Evolutionary conservation across 768 basidiomycete species (phyloP).

Genomic region (Lactifluus rugatus): DNA sequence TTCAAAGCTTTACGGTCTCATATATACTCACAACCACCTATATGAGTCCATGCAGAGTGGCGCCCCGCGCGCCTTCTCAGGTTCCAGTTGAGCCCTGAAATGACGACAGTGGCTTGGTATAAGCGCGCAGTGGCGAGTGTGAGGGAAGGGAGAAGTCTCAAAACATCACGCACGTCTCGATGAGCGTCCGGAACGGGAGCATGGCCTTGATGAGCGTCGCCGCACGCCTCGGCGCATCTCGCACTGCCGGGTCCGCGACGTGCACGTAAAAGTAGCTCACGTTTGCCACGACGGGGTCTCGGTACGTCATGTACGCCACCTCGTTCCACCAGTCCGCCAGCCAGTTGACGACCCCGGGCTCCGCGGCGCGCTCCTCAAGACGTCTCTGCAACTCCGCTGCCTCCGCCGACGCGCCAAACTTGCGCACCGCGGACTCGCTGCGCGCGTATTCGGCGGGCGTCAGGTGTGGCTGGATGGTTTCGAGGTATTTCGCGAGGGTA

Average conservation of each 20-base stretch:
- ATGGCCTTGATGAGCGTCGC: constrained; percentile 79
- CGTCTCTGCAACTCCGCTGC: constrained; percentile 68
- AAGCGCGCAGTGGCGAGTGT: not conserved
- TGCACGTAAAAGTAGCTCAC: constrained; percentile 97
- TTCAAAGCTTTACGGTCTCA: not conserved
- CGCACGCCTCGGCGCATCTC: constrained; percentile 58
- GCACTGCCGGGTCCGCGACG: constrained; percentile 47
- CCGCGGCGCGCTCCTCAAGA: constrained; percentile 62
- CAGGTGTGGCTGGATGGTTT: constrained; percentile 70
- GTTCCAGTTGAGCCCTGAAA: constrained; percentile 64
- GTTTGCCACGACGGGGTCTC: constrained; percentile 84
- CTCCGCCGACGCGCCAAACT: constrained; percentile 62
- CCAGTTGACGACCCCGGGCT: constrained; percentile 62
- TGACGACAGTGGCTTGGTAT: not conserved
- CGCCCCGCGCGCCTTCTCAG: constrained; percentile 68
- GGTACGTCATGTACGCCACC: constrained; percentile 75
- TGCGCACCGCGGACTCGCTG: constrained; percentile 49
- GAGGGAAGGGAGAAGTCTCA: not conserved
- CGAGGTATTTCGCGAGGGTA: constrained; percentile 83
- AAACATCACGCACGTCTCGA: constrained; percentile 54
- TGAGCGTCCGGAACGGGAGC: constrained; percentile 73
- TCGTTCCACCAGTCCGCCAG: constrained; percentile 99
- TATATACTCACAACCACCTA: constrained; percentile 67
- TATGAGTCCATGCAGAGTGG: constrained; percentile 92
- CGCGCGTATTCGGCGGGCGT: constrained; percentile 49